A percentile compares a stretch with the other conserved stretches of the same genome.
Evolutionary conservation across 2,329 filamentous ascomycete genomes (phyloP).

Genomic region (Aspergillus transmontanensis): DNA sequence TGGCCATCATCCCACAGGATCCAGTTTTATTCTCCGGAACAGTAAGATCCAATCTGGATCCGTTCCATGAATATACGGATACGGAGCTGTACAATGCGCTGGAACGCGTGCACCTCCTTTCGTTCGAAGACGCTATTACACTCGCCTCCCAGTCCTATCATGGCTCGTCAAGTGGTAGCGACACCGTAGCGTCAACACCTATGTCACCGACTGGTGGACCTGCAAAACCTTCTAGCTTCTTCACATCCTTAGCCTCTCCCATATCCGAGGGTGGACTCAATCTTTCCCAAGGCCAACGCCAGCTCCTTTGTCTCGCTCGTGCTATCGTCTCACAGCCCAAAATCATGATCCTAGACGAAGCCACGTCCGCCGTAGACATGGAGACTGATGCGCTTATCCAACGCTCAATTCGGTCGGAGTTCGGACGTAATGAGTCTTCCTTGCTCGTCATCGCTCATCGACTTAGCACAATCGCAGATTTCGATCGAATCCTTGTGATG

Average conservation of each 20-base stretch:
- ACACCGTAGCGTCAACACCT: conserved; percentile 11
- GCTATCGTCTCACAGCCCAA: conserved; percentile 69
- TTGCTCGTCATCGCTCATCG: conserved; percentile 63
- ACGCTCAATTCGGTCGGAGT: conserved; percentile 71
- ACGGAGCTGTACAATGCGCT: conserved; percentile 69
- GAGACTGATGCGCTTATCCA: conserved; percentile 74
- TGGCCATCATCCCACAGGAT: conserved; percentile 82
- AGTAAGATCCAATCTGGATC: conserved; percentile 74
- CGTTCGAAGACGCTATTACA: conserved; percentile 43
- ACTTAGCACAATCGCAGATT: conserved; percentile 68
- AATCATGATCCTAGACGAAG: conserved; percentile 80
- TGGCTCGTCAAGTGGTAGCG: conserved; percentile 14
- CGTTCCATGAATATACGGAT: conserved; percentile 71
- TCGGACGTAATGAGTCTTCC: conserved; percentile 59
- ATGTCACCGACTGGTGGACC: conserved; percentile 5
- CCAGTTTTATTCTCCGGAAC: conserved; percentile 81
- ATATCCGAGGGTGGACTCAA: conserved; percentile 75
- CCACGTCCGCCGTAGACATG: conserved; percentile 79
- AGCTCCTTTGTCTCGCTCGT: conserved; percentile 31
- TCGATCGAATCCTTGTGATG: conserved; percentile 73
- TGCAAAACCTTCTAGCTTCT: conserved; percentile 46
- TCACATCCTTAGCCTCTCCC: conserved; percentile 62
- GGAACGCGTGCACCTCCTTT: conserved; percentile 68
- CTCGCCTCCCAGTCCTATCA: conserved; percentile 16
- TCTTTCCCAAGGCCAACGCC: conserved; percentile 32